Conservation (phyloP, 306 rosid species). For the Chamaecrista fasciculata region DNA sequence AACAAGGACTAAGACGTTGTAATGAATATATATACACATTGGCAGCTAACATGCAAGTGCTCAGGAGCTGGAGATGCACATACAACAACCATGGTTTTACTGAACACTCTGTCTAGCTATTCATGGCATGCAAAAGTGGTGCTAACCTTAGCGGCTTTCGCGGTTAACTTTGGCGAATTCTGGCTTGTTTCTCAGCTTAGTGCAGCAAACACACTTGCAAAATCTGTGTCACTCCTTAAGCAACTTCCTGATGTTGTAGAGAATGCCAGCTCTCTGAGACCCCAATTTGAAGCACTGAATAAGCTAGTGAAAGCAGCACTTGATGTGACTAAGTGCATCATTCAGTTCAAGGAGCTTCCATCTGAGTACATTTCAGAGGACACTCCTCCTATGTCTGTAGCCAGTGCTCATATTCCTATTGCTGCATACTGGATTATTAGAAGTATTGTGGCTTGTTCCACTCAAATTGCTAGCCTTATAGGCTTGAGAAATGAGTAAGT, state of each 20-base stretch:
- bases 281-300: constrained; percentile 64
- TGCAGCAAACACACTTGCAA: constrained; percentile 61
- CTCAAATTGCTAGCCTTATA: constrained; percentile 52
- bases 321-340: constrained; percentile 54
- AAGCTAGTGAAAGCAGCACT: constrained; percentile 52
- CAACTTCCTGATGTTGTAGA: constrained; percentile 60
- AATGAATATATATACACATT: background rate
- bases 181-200: constrained; percentile 75
- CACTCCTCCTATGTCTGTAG: constrained; percentile 59
- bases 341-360: constrained; percentile 59
- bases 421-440: constrained; percentile 80
- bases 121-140: constrained; percentile 93
- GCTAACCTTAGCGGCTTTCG: constrained; percentile 70
- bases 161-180: constrained; percentile 70
- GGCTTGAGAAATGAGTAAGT: constrained; percentile 75
- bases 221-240: constrained; percentile 70
- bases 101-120: constrained; percentile 58
- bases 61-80: constrained; percentile 72
- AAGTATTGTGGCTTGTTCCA: constrained; percentile 66
- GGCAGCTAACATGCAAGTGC: constrained; percentile 71
- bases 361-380: constrained; percentile 67
- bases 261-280: constrained; percentile 45
- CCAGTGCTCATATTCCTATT: constrained; percentile 65
- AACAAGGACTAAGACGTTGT: background rate
- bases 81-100: constrained; percentile 55